Evolutionary conservation across 2,329 filamentous ascomycete species (phyloP), one percentile per base, ranked within the genome.

Genomic region (Orbilia quercus): DNA sequence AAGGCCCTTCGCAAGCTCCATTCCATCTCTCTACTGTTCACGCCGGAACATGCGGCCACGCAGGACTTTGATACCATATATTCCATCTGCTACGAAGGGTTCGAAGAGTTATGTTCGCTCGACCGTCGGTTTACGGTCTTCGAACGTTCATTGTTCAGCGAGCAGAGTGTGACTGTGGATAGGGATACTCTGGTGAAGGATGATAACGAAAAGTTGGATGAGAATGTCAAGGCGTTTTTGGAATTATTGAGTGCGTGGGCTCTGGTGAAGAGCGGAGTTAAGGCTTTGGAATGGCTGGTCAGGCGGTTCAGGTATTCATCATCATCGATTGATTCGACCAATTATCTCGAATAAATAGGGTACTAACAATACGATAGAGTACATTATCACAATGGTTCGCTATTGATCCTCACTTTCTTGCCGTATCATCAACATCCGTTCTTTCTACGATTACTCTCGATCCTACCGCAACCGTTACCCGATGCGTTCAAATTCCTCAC

Each of bases 21-120:
- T 82, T 91, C 91, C 76, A 94, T 97, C 81, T 99, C 95, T 59
- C 84, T 99, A 74, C 91, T 99, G 71, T 99, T 96, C 83, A 93
- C 96, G 78, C 86, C 91, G 72, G 88, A 89, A 79, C 85, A 94
- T 77, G 95, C 95, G 55, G 89, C 90, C 4, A 89, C 88, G 14
- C 95, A 99, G 83, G 95, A 89, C 78, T 96, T 94, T 81, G 91
- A 96, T 79, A 91, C 89, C 2, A 86, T 99, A 69, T 98, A 91
- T 80, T 87, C 90, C 65, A 87, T 96, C 80, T 98, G 94, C 80
- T 84, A 88, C 76, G 91, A 96, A 78, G 95, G 93, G 1, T 99
- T 94, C 79, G 88, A 92, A 75, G 95, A 99, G 79, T 84, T 99
- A 69, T 98, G 95, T 81, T 87, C 89, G 76, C 85, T 99, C 60